Conservation (phyloP, 1,284 basidiomycete genomes). For the Lignosus rhinocerotis region DNA sequence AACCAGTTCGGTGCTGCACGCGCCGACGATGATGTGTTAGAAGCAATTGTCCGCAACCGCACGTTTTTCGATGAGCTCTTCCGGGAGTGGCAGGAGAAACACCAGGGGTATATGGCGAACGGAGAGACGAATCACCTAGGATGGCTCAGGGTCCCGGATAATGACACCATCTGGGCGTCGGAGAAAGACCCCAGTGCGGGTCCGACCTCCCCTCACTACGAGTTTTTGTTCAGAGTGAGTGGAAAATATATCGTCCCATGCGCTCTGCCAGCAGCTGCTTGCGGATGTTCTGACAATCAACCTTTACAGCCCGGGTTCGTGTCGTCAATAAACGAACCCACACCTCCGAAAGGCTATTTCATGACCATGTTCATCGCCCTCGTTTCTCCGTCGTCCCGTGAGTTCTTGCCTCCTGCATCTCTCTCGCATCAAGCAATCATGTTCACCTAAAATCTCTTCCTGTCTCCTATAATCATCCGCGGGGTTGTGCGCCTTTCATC, state of each 20-base stretch:
- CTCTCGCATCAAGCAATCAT: background rate
- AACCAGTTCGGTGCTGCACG: constrained; percentile 19
- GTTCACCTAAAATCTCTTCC: background rate
- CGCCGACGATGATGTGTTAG: constrained; percentile 12
- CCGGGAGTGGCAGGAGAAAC: constrained; percentile 16
- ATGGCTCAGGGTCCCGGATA: constrained; percentile 12
- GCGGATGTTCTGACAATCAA: no score
- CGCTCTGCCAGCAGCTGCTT: background rate
- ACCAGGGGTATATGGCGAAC: constrained; percentile 9
- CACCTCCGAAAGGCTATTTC: constrained; percentile 11
- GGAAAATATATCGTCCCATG: background rate
- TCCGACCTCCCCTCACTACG: constrained; percentile 18
- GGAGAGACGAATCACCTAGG: constrained; percentile 13
- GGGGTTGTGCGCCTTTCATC: no score
- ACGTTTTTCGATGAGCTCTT: constrained; percentile 16
- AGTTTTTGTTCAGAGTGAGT: constrained; percentile 9
- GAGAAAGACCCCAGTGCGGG: constrained; percentile 21
- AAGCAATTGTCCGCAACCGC: constrained; percentile 14
- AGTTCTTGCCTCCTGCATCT: background rate
- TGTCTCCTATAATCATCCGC: background rate
- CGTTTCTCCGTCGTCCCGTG: constrained; percentile 17
- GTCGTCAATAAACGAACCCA: constrained; percentile 6
- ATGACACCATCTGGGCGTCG: constrained; percentile 5
- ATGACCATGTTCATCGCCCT: constrained; percentile 12
- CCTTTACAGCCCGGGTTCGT: background rate